These are phyloP conservation scores for Pseudopediastrum boryanum DNA, from an alignment of 139 green algal species.

Conservation along the genomic window DNA sequence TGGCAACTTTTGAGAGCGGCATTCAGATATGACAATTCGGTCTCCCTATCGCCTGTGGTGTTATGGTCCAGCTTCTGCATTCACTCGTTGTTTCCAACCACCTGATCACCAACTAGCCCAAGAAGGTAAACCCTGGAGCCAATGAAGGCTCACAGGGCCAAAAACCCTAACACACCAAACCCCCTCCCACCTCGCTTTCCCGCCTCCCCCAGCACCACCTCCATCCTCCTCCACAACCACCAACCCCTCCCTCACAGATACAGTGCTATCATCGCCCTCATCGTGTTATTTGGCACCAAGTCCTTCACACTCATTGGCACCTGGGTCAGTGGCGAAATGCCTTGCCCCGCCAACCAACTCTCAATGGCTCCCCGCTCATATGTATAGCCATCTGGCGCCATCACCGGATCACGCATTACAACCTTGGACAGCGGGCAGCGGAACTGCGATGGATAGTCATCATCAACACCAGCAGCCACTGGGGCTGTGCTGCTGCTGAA, in stretches of 20 bases:
- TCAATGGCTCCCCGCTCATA: conserved; percentile 59
- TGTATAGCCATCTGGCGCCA: conserved; percentile 52
- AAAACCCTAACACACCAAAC: too few species aligned
- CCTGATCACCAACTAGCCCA: too few species aligned
- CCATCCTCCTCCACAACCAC: too few species aligned
- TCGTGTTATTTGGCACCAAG: conserved; percentile 17
- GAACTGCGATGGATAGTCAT: conserved; percentile 35
- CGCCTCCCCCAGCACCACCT: too few species aligned
- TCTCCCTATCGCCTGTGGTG: too few species aligned
- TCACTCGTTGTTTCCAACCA: too few species aligned
- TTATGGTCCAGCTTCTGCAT: too few species aligned
- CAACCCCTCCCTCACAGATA: conserved; percentile 17
- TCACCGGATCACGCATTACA: conserved; percentile 56
- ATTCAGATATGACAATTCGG: too few species aligned
- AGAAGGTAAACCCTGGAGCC: too few species aligned
- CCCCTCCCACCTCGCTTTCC: too few species aligned
- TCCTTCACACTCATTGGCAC: conserved; percentile 3
- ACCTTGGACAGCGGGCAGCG: conserved; percentile 29
- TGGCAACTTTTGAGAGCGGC: too few species aligned
- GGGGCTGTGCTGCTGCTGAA: neutral
- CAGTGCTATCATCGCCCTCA: conserved; percentile 16
- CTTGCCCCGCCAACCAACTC: conserved; percentile 39
- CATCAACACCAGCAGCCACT: neutral
- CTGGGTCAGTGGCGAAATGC: neutral
- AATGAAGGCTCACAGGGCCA: too few species aligned